Evolutionary conservation across 2,329 filamentous ascomycete species (phyloP).

Genomic region (Colletotrichum musae): DNA sequence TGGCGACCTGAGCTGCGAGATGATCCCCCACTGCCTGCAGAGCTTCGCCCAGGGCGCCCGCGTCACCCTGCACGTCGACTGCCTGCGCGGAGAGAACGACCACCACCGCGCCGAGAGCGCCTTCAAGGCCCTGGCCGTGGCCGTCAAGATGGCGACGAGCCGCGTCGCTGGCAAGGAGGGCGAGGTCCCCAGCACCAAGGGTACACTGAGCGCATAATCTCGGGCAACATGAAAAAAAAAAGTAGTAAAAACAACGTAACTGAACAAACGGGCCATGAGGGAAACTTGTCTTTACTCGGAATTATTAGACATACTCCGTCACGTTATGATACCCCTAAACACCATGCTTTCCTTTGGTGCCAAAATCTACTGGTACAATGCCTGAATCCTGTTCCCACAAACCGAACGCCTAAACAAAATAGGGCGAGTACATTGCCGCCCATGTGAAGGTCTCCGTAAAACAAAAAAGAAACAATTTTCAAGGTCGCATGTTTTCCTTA

Average conservation of each 20-base stretch:
- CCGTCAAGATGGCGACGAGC: constrained; percentile 82
- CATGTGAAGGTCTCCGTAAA: not conserved
- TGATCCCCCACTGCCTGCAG: constrained; percentile 96
- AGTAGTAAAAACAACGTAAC: constrained; percentile 15
- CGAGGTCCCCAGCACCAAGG: constrained; percentile 97
- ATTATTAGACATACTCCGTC: constrained; percentile 28
- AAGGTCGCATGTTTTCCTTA: constrained; percentile 68
- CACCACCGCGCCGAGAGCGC: constrained; percentile 97
- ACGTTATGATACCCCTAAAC: constrained; percentile 41
- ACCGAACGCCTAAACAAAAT: constrained; percentile 29
- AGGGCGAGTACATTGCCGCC: constrained; percentile 34
- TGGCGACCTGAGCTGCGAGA: constrained; percentile 92
- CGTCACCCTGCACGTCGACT: constrained; percentile 96
- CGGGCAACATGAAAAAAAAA: not conserved
- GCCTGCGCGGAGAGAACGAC: constrained; percentile 90
- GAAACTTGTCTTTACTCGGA: constrained; percentile 28
- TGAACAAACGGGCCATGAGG: constrained; percentile 8
- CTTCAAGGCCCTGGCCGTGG: constrained; percentile 95
- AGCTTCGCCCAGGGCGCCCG: constrained; percentile 93
- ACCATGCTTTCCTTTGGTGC: constrained; percentile 38
- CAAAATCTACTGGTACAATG: constrained; percentile 36
- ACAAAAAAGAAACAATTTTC: constrained; percentile 20
- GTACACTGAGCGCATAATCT: constrained; percentile 76
- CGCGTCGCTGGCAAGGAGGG: constrained; percentile 85
- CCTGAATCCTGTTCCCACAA: constrained; percentile 29